Percentiles rank a stretch among this genome's conserved stretches.
Evolutionary conservation across 257 asterid genomes (phyloP).

Genomic region (Plantago ovata): DNA sequence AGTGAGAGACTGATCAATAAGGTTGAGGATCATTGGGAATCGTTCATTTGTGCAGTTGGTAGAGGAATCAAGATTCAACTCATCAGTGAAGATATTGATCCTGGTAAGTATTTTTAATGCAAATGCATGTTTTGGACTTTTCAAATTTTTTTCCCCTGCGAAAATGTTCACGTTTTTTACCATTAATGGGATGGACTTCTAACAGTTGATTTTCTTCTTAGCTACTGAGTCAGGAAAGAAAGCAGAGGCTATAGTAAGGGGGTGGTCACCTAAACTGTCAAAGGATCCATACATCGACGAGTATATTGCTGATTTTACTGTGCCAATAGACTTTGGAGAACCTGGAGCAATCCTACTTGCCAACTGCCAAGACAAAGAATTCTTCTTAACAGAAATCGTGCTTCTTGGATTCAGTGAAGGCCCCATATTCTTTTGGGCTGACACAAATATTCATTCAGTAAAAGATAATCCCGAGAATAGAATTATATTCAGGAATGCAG

Average conservation of each 20-base stretch:
- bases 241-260: conserved; percentile 66
- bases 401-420: conserved; percentile 59
- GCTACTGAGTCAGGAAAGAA: conserved; percentile 62
- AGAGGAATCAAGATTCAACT: conserved; percentile 76
- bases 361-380: conserved; percentile 71
- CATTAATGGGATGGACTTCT: too few relatives aligned
- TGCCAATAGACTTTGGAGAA: conserved; percentile 64
- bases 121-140: too few relatives aligned
- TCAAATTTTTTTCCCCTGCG: too few relatives aligned
- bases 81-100: conserved; percentile 68
- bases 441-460: conserved; percentile 78
- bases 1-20: conserved; percentile 58
- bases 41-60: conserved; percentile 71
- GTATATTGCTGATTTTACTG: conserved; percentile 56
- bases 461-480: conserved; percentile 67
- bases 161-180: too few relatives aligned
- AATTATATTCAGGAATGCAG: conserved; percentile 75
- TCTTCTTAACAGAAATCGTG: conserved; percentile 63
- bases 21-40: conserved; percentile 73
- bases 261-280: conserved; percentile 63
- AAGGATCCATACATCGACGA: conserved; percentile 54
- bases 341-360: conserved; percentile 75
- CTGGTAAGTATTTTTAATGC: conserved; percentile 35
- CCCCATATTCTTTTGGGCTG: conserved; percentile 62
- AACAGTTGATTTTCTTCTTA: conserved; percentile 19